Evolutionary conservation across 768 basidiomycete species (phyloP), one percentile per base, ranked within the genome.

Genomic region (Leucocoprinus sp.): DNA sequence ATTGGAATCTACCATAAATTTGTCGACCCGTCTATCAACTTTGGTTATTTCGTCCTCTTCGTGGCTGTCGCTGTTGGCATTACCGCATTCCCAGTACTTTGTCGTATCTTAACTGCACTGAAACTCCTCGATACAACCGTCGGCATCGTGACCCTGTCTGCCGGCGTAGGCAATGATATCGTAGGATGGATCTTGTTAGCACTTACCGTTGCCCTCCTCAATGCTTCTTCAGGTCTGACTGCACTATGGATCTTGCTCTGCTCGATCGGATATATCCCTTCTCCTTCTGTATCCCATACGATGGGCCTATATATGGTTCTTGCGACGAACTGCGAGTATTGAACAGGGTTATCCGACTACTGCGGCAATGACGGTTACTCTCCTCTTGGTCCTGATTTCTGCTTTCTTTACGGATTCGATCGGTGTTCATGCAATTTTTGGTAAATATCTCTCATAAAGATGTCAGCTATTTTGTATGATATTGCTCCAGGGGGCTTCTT

Each of bases 361-460:
- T 3, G 60, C 75, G 38, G 81, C 89, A 74, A 90, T 93, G 84
- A 82, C 83, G 0, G 49, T 89, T 8, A 86, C 80, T 0, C 58
- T 96, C n/a, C 52, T 90, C 23, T 57, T 91, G 27, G 78, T 90
- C 0, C 76, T 92, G 53, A 60, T 69, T 11, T 82, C 80, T 2
- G 85, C 85, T 0, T 92, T 89, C 64, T 84, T 84, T 65, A 92
- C 89, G 5, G 88, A 90, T 60, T 77, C 89, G 53, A 91, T 93
- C 49, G 90, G 85, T 24, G 75, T 85, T 26, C 78, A 82, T 60
- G 63, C 80, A 36, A 83, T 85, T 53, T 83, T 80, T 55, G 77
- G 75, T 75, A 48, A 29, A 46, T 15, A 22, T 50, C 22, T 49
- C 9, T 18, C 2, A 18, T 37, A 46, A 21, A 56, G 56, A 57